Base-by-base conservation (phyloP, 352 stramenopile species). In the Globisporangium polare region DNA sequence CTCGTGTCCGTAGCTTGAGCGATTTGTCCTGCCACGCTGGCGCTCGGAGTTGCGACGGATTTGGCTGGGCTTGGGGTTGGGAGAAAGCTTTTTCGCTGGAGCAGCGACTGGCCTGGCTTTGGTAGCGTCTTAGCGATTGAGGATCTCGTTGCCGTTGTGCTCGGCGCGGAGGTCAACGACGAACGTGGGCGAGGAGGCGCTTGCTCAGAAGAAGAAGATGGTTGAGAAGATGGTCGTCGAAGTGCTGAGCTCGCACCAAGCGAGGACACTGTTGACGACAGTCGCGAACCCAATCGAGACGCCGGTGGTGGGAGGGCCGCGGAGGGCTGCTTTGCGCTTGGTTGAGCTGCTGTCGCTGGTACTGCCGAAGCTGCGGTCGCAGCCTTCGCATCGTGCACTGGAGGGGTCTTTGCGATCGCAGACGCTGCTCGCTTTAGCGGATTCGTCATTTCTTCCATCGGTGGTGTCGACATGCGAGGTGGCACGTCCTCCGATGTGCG, bases 351-450 rank as follows among this genome's bases (percentile, higher is more conserved):
- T 52, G 43, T 22, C 52, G 58, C 18, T 6, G 54, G 35, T 5
- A 58, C 9, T 20, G 41, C 42, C n/a, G 49, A 50, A 46, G 31
- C 24, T 33, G 61, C 10, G 15, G 47, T 41, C 3, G 55, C 26
- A 6, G 61, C 26, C 41, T 55, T 60, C 20, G 62, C 41, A 10
- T 65, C 24, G 6, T 50, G 57, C 12, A 65, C 37, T 8, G 70
- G 60, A 18, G 67, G 67, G 13, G 70, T 77, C 57, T 68, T 72
- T 9, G 70, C 58, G 17, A 77, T 77, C 3, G 67, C 56, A 35
- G 70, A 63, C 12, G 70, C 70, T 22, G 70, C 57, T 26, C 70
- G 67, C 29, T 77, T 77, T 22, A 77, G 43, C 22, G 60, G 67
- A 17, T 77, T 74, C 22, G 62, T 50, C 29, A 55, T 65, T 18